phyloP scores from a whole-genome alignment of 495 filamentous ascomycete species.

The Sabuloglossum arenarium region DNA sequence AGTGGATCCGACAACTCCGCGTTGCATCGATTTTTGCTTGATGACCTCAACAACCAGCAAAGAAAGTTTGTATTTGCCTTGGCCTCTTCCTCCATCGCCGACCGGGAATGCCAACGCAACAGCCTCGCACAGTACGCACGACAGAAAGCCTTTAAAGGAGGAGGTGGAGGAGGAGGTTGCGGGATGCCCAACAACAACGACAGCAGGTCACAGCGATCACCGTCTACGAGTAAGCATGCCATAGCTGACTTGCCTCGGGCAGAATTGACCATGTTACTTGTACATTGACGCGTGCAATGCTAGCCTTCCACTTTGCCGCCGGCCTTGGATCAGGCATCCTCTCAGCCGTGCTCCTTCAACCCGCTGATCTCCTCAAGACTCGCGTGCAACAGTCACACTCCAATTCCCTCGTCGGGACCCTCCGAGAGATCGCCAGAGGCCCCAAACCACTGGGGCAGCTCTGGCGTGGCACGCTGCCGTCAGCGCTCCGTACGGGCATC shows the following conservation, averaged over 20 bases:
- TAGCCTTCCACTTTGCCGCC: conserved; percentile 66
- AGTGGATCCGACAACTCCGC: no score
- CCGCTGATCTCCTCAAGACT: conserved; percentile 90
- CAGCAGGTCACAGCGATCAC: not conserved
- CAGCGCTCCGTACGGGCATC: conserved; percentile 76
- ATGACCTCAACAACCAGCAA: not conserved
- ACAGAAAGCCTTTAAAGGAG: not conserved
- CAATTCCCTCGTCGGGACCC: conserved; percentile 41
- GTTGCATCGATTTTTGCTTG: no score
- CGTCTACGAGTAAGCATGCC: not conserved
- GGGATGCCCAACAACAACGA: not conserved
- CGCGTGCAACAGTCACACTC: conserved; percentile 65
- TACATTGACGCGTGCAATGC: not conserved
- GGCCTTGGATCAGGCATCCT: conserved; percentile 73
- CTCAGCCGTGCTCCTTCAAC: conserved; percentile 79
- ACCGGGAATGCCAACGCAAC: not conserved
- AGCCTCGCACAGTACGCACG: not conserved
- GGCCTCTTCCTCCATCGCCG: not conserved
- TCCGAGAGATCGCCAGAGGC: conserved; percentile 44
- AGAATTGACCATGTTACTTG: no score
- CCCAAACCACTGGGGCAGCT: conserved; percentile 47
- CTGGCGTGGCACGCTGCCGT: conserved; percentile 88
- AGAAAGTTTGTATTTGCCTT: not conserved
- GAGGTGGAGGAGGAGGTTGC: not conserved
- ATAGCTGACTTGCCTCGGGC: not conserved